Conservation (phyloP, 352 stramenopile genomes). For the Globisporangium viniferum region DNA sequence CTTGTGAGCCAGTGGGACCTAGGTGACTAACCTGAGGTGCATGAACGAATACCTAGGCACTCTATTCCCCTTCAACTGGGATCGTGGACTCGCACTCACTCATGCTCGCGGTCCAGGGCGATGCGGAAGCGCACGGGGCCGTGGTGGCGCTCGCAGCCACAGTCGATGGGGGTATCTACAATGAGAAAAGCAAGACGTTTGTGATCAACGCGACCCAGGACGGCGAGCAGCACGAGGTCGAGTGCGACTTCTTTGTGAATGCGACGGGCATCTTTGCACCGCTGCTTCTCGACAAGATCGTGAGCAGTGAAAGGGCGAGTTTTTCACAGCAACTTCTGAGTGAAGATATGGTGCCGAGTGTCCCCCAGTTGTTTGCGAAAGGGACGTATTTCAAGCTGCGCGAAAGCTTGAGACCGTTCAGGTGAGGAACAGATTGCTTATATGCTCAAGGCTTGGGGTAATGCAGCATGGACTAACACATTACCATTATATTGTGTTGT, state of each 20-base stretch:
- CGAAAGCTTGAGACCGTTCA: conserved; percentile 49
- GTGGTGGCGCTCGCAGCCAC: conserved; percentile 69
- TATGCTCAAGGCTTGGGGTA: background rate
- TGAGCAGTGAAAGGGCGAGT: background rate
- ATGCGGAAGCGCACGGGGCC: conserved; percentile 87
- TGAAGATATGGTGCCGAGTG: conserved; percentile 16
- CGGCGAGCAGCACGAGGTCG: conserved; percentile 56
- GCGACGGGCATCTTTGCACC: conserved; percentile 85
- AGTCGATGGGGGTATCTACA: conserved; percentile 46
- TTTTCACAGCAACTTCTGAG: background rate
- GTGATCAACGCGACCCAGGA: conserved; percentile 36
- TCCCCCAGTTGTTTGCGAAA: conserved; percentile 89
- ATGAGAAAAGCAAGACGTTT: conserved; percentile 29
- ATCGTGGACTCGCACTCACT: conserved; percentile 94
- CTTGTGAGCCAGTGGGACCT: background rate
- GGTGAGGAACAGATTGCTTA: conserved; percentile 22
- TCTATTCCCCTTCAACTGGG: conserved; percentile 94
- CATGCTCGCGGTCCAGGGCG: conserved; percentile 88
- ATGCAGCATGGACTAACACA: background rate
- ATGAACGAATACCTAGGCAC: conserved; percentile 31
- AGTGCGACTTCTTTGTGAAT: conserved; percentile 93
- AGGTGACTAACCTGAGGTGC: background rate
- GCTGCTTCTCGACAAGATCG: conserved; percentile 33
- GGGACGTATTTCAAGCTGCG: conserved; percentile 95
- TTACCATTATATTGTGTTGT: background rate